Percentiles rank a stretch among this genome's conserved stretches.
Conservation (phyloP, 2,329 filamentous ascomycete genomes). For the Aspergillus terreus region DNA sequence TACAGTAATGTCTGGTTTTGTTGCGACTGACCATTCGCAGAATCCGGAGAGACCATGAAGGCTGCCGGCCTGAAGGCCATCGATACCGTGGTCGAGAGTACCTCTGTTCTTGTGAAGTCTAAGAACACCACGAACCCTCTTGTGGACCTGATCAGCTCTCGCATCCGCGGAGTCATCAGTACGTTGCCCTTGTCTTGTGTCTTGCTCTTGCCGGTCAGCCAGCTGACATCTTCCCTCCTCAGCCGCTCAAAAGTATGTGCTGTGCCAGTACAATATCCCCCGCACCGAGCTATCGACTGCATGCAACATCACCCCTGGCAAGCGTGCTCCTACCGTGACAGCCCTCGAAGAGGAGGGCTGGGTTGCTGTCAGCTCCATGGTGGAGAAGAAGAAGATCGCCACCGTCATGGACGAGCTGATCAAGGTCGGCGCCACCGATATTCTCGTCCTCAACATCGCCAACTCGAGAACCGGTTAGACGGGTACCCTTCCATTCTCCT, state of each 20-base stretch:
- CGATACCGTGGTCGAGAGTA: constrained; percentile 84
- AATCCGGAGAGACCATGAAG: constrained; percentile 98
- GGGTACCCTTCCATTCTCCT: constrained; percentile 7
- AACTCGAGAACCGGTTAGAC: constrained; percentile 62
- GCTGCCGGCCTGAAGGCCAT: constrained; percentile 91
- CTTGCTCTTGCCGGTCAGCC: not conserved
- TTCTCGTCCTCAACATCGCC: constrained; percentile 79
- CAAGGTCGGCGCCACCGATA: constrained; percentile 74
- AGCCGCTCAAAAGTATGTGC: constrained; percentile 85
- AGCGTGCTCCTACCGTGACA: constrained; percentile 89
- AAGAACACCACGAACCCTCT: constrained; percentile 76
- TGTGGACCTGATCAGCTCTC: constrained; percentile 76
- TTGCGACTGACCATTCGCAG: constrained; percentile 44
- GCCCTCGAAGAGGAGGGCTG: constrained; percentile 81
- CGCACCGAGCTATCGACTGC: constrained; percentile 64
- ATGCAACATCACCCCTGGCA: constrained; percentile 80
- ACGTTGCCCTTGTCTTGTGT: constrained; percentile 23
- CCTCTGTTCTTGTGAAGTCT: constrained; percentile 88
- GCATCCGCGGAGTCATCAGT: constrained; percentile 91
- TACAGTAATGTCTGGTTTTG: not conserved
- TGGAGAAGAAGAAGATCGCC: constrained; percentile 80
- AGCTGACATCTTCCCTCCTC: constrained; percentile 2
- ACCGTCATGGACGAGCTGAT: constrained; percentile 81
- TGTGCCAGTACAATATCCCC: constrained; percentile 94
- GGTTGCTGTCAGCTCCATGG: constrained; percentile 95